These are phyloP conservation scores for Hydnomerulius pinastri DNA, from an alignment of 768 basidiomycete genomes.

Conservation along the genomic window DNA sequence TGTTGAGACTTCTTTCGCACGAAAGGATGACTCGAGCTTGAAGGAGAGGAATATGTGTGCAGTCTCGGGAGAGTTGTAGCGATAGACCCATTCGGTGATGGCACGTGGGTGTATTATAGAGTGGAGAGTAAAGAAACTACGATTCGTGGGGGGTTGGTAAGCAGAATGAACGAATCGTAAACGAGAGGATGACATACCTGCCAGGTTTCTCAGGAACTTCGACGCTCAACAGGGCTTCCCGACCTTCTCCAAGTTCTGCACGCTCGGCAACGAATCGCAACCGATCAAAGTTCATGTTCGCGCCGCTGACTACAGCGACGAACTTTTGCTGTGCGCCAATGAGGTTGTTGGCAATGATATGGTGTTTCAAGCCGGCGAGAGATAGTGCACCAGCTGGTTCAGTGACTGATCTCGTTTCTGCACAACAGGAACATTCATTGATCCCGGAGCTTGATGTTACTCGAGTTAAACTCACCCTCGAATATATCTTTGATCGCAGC, in stretches of 20 bases:
- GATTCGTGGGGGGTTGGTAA: slow-evolving; percentile 2
- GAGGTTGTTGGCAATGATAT: slow-evolving; percentile 81
- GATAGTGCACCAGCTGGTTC: slow-evolving; percentile 96
- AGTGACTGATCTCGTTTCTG: slow-evolving; percentile 91
- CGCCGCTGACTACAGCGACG: slow-evolving; percentile 91
- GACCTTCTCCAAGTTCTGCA: slow-evolving; percentile 93
- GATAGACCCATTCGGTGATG: slow-evolving; percentile 95
- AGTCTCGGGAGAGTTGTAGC: slow-evolving; percentile 69
- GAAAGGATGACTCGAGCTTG: slow-evolving; percentile 59
- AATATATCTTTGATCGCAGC: slow-evolving; percentile 99
- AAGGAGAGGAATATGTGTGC: slow-evolving; percentile 94
- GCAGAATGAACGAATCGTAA: not conserved
- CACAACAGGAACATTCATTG: not conserved
- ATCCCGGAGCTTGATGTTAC: not conserved
- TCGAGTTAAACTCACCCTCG: slow-evolving; percentile 61
- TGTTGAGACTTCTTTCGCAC: slow-evolving; percentile 61
- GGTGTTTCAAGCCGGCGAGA: slow-evolving; percentile 86
- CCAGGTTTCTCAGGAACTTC: slow-evolving; percentile 92
- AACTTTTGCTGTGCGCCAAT: slow-evolving; percentile 84
- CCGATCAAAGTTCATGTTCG: slow-evolving; percentile 99
- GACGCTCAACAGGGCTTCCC: slow-evolving; percentile 92
- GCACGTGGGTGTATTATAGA: slow-evolving; percentile 86
- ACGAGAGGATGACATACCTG: slow-evolving; percentile 52
- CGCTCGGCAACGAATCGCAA: slow-evolving; percentile 98
- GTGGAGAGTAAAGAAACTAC: slow-evolving; percentile 86